Evolutionary conservation across 805 yeast species (phyloP).

Genomic region (Candida dendrica): DNA sequence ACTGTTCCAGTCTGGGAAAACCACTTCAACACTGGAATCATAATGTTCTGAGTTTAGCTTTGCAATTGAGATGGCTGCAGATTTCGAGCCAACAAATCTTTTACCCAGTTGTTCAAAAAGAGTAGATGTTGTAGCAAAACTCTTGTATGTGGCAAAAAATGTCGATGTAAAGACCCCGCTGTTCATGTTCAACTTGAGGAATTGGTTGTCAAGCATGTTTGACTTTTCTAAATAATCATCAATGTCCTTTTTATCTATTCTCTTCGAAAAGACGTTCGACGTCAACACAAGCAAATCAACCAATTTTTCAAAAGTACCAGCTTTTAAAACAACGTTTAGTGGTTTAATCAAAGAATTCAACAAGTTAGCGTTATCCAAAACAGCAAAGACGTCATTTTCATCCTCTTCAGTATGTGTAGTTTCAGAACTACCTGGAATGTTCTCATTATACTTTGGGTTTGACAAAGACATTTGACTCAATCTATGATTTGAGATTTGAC

Average conservation of each 20-base stretch:
- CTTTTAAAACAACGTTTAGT: conserved; percentile 44
- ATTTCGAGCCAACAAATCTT: conserved; percentile 54
- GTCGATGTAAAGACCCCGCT: conserved; percentile 58
- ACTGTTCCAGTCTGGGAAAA: conserved; percentile 56
- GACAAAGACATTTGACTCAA: conserved; percentile 10
- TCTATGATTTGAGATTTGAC: conserved; percentile 27
- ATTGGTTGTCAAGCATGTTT: conserved; percentile 29
- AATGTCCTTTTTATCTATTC: conserved; percentile 35
- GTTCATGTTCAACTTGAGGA: conserved; percentile 48
- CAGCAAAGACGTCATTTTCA: conserved; percentile 24
- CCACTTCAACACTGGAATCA: conserved; percentile 7
- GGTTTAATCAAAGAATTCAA: conserved; percentile 21
- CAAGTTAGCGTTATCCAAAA: conserved; percentile 20
- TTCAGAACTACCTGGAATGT: conserved; percentile 16
- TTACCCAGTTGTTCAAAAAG: conserved; percentile 45
- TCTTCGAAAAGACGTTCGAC: conserved; percentile 46
- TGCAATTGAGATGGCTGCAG: conserved; percentile 51
- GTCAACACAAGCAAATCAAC: conserved; percentile 76
- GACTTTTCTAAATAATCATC: conserved; percentile 29
- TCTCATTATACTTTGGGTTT: conserved; percentile 7
- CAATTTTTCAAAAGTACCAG: conserved; percentile 69
- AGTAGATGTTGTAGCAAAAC: conserved; percentile 51
- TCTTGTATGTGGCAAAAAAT: conserved; percentile 62
- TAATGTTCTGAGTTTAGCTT: conserved; percentile 17
- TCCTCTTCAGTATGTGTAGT: conserved; percentile 22